A percentile compares a stretch with the other conserved stretches of the same genome.
phyloP scores from a whole-genome alignment of 2,329 filamentous ascomycete genomes.

The Trichoderma sp. region DNA sequence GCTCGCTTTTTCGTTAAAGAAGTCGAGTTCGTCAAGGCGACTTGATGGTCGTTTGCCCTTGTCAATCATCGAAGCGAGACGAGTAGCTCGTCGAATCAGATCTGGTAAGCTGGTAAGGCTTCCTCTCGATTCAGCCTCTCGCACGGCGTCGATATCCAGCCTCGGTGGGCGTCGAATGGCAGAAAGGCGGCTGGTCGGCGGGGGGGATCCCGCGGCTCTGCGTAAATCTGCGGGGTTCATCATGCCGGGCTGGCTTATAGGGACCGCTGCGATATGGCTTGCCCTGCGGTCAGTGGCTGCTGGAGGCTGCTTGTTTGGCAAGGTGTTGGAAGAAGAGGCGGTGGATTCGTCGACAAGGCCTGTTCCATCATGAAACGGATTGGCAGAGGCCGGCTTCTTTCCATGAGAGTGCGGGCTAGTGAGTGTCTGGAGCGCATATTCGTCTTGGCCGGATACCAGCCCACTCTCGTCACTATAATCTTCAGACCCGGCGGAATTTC shows the following conservation, averaged over 20 bases:
- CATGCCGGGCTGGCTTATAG: constrained; percentile 53
- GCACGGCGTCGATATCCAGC: constrained; percentile 79
- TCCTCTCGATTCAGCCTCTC: constrained; percentile 77
- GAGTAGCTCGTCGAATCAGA: constrained; percentile 84
- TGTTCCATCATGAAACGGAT: constrained; percentile 16
- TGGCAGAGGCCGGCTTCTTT: not conserved
- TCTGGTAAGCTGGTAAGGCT: constrained; percentile 92
- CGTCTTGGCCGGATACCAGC: not conserved
- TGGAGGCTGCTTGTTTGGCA: constrained; percentile 31
- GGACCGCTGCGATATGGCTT: constrained; percentile 36
- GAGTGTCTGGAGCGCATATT: constrained; percentile 5
- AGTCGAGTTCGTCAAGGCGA: constrained; percentile 56
- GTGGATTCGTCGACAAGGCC: constrained; percentile 50
- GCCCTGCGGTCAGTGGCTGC: constrained; percentile 27
- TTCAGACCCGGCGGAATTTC: constrained; percentile 32
- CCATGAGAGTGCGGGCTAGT: not conserved
- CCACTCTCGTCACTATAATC: constrained; percentile 16
- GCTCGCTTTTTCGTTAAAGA: constrained; percentile 47
- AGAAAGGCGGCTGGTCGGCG: constrained; percentile 49
- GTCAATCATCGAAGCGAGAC: constrained; percentile 84
- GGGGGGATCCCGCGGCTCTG: constrained; percentile 35
- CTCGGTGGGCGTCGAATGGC: constrained; percentile 67
- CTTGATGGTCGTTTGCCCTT: constrained; percentile 69
- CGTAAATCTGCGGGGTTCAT: constrained; percentile 45
- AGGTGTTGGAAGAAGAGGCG: constrained; percentile 46